A percentile compares a stretch with the other conserved stretches of the same genome.
Evolutionary conservation across 2,329 filamentous ascomycete genomes (phyloP).

Genomic region (Aspergillus phoenicis): DNA sequence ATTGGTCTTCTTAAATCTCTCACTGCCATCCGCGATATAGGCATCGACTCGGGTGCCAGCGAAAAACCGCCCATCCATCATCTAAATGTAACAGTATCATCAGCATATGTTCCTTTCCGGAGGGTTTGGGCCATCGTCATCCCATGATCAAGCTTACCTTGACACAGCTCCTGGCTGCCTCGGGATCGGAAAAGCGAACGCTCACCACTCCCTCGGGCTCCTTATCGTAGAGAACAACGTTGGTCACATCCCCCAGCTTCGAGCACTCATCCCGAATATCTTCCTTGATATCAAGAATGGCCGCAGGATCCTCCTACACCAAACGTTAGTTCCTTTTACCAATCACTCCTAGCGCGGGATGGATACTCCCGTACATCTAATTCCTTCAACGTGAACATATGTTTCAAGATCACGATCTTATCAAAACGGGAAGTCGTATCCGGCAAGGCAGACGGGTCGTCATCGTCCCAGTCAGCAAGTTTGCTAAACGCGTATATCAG

Average conservation of each 20-base stretch:
- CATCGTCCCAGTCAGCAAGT: constrained; percentile 93
- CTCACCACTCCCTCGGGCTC: constrained; percentile 83
- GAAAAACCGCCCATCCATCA: constrained; percentile 81
- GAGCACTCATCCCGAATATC: constrained; percentile 89
- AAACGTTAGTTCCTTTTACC: constrained; percentile 21
- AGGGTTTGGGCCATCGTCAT: background rate
- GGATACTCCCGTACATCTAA: constrained; percentile 57
- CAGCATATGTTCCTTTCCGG: constrained; percentile 7
- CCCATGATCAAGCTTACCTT: constrained; percentile 36
- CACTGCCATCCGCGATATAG: constrained; percentile 68
- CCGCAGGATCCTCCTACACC: constrained; percentile 70
- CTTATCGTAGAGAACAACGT: constrained; percentile 85
- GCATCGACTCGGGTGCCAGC: constrained; percentile 72
- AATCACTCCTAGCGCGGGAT: background rate
- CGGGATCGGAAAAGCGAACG: constrained; percentile 74
- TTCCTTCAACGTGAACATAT: constrained; percentile 89
- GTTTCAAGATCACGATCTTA: constrained; percentile 82
- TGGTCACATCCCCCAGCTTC: constrained; percentile 85
- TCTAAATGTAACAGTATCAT: constrained; percentile 34
- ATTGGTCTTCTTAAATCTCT: constrained; percentile 71
- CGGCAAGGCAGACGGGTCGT: constrained; percentile 67
- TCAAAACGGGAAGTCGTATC: constrained; percentile 65
- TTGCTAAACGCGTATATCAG: constrained; percentile 58
- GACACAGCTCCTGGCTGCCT: constrained; percentile 73
- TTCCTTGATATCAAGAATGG: constrained; percentile 87